phyloP scores from a whole-genome alignment of 2,329 filamentous ascomycete species.

The Penicillium rolfsii region DNA sequence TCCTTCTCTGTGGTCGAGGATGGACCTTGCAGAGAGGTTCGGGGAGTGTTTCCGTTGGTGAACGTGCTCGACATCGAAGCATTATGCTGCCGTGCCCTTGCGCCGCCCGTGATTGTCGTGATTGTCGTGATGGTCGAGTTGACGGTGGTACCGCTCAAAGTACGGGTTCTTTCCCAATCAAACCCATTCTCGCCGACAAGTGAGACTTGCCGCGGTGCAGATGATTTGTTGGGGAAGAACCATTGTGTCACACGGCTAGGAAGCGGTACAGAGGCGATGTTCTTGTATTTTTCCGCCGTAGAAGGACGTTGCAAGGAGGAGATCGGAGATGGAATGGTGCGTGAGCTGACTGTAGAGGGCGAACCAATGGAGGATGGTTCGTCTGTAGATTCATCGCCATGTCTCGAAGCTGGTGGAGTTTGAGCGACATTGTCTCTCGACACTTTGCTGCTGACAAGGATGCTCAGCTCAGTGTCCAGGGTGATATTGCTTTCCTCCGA shows the following conservation, averaged over 20 bases:
- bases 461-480: conserved; percentile 7
- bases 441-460: background rate
- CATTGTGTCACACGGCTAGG: conserved; percentile 38
- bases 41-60: conserved; percentile 22
- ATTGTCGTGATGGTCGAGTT: conserved; percentile 35
- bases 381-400: conserved; percentile 6
- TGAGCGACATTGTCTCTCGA: conserved; percentile 10
- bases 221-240: conserved; percentile 32
- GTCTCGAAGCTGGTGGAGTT: conserved; percentile 10
- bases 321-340: conserved; percentile 28
- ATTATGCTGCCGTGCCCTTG: conserved; percentile 23
- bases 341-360: conserved; percentile 24
- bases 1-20: conserved; percentile 26
- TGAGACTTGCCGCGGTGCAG: conserved; percentile 16
- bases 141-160: conserved; percentile 42
- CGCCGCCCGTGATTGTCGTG: conserved; percentile 27
- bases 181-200: conserved; percentile 26
- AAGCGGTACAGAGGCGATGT: conserved; percentile 24
- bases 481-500: conserved; percentile 18
- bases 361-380: conserved; percentile 14
- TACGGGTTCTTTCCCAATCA: conserved; percentile 36
- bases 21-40: conserved; percentile 19
- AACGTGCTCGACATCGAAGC: conserved; percentile 37
- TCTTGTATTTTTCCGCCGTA: conserved; percentile 20
- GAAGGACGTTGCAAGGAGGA: conserved; percentile 31